Evolutionary conservation across 148 eudicot genomes (phyloP).

Genomic region (Rhododendron ovatum): DNA sequence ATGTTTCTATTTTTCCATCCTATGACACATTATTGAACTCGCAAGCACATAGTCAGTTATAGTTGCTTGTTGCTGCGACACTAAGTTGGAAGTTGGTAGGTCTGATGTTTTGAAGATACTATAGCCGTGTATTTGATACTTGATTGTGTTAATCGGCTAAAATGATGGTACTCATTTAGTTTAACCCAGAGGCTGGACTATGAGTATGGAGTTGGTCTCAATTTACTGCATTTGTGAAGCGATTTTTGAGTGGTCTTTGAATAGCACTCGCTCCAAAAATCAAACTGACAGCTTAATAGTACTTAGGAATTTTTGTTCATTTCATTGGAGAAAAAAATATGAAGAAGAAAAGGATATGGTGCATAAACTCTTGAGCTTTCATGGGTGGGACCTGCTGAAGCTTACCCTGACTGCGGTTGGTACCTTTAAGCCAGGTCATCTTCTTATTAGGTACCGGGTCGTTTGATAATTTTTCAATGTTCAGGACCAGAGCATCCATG

Average conservation of each 20-base stretch:
- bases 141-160: not conserved
- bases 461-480: not conserved
- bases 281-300: not conserved
- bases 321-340: not conserved
- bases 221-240: not conserved
- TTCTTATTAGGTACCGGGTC: not conserved
- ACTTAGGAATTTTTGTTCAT: not conserved
- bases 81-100: not conserved
- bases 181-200: not conserved
- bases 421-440: not conserved
- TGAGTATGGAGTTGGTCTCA: not conserved
- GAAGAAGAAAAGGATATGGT: not conserved
- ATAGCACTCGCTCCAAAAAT: not conserved
- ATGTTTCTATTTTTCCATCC: not conserved
- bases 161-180: not conserved
- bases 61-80: not conserved
- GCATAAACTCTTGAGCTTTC: not conserved
- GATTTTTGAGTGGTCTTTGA: not conserved
- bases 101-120: not conserved
- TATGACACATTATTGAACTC: not conserved
- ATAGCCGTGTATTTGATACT: not conserved
- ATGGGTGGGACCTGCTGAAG: not conserved
- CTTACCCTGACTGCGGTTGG: not conserved
- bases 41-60: not conserved
- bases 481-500: not conserved